These are phyloP conservation scores for Arabidopsis hybrid DNA, from an alignment of 441 rosid species.

Conservation along the genomic window DNA sequence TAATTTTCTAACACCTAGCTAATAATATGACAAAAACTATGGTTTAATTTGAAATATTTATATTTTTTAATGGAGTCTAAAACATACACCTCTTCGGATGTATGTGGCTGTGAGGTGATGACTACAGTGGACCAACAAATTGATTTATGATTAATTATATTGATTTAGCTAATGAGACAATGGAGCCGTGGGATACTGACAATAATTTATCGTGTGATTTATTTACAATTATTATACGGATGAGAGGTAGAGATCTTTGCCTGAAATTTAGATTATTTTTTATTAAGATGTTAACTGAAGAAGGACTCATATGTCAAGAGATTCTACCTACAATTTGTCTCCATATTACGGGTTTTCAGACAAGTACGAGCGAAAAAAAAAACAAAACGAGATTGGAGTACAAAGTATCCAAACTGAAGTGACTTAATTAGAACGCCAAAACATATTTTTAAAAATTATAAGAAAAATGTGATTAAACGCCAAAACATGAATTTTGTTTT, in stretches of 20 bases:
- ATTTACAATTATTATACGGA: conserved; percentile 37
- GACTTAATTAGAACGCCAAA: conserved; percentile 41
- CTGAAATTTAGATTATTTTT: conserved; percentile 24
- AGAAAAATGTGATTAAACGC: conserved; percentile 9
- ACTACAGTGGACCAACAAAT: conserved; percentile 36
- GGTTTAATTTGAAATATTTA: conserved; percentile 11
- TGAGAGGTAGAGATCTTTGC: conserved; percentile 25
- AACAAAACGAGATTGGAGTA: conserved; percentile 41
- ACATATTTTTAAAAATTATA: background rate
- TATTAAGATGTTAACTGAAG: conserved; percentile 18
- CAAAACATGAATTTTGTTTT: conserved; percentile 12
- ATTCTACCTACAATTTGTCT: conserved; percentile 42
- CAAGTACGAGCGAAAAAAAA: conserved; percentile 4
- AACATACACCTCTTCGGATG: conserved; percentile 6
- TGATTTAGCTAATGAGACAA: conserved; percentile 28
- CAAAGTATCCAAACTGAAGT: conserved; percentile 41
- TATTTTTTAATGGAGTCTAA: conserved; percentile 16
- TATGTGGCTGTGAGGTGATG: conserved; percentile 30
- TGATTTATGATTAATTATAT: conserved; percentile 16
- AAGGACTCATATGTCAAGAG: conserved; percentile 24
- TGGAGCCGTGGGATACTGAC: conserved; percentile 18
- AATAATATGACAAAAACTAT: conserved; percentile 18
- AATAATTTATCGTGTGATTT: conserved; percentile 35
- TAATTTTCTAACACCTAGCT: background rate
- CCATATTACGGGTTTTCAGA: conserved; percentile 34